Base-by-base conservation (phyloP, 2,329 filamentous ascomycete species). In the Thielaviopsis musarum region DNA sequence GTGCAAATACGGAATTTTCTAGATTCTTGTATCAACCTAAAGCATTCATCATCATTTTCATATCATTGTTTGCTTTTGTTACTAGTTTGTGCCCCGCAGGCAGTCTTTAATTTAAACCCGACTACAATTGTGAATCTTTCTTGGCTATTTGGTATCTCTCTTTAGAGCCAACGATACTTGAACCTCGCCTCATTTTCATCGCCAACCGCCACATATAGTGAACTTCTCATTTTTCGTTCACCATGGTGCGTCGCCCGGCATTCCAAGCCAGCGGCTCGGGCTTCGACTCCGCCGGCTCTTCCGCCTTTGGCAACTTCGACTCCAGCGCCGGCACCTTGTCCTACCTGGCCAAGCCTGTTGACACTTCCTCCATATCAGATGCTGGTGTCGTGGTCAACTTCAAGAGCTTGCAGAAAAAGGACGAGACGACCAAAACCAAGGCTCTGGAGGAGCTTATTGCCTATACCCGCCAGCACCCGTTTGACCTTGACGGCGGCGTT, bases 381-480 rank as follows among this genome's bases (percentile, higher is more conserved):
- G 79, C 90, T 7, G 87, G 93, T 67, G 77, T 91, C 45, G 82
- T 91, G 45, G 90, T 97, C 15, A 82, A 84, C n/a, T 88, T 96
- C 73, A 95, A 96, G 71, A 95, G 94, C 65, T 73, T 96, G 3
- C 78, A 84, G 56, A 98, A 97, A 73, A 95, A 93, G 72, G 91
- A 96, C 73, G 85, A 84, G 66, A 95, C 83, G 12, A 98, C 93
- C 45, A 95, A 95, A 69, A 79, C 85, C 7, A 95, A 91, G 70
- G 91, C 88, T 0, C 74, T 98, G 28, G 91, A 97, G 66, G 91
- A 97, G 57, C 72, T 98, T 21, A 77, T 88, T 54, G 70, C 78
- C 38, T 79, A 86, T 67, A 74, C 88, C 48, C 75, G 77, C 64
- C 70, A 72, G 13, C 78, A 74, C 69, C 77, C 70, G 51, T 77